phyloP scores from a whole-genome alignment of 148 eudicot genomes.

The Dysphania ambrosioides region DNA sequence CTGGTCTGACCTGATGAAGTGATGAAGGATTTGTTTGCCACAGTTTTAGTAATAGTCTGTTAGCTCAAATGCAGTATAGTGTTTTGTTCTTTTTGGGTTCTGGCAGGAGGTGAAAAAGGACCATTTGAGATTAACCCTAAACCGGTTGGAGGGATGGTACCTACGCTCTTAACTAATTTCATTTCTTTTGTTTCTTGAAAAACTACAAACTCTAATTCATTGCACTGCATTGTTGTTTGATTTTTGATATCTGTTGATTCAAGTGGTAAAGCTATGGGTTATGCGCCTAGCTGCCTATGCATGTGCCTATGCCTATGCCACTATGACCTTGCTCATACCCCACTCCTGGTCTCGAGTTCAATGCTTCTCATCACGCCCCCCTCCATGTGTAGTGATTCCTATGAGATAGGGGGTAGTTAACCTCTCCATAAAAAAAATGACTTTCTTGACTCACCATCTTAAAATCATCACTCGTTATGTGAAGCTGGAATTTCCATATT shows the following conservation, averaged over 20 bases:
- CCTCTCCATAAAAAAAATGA: not conserved
- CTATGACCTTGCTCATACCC: not conserved
- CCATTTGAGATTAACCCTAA: not conserved
- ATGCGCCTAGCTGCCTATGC: no score
- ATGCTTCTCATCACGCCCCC: not conserved
- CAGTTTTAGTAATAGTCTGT: no score
- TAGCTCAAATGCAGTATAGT: not conserved
- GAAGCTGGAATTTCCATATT: not conserved
- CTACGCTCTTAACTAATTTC: not conserved
- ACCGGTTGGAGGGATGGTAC: not conserved
- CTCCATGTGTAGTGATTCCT: not conserved
- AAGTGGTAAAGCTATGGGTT: not conserved
- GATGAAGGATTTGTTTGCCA: not conserved
- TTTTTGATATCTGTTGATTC: not conserved
- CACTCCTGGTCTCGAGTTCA: not conserved
- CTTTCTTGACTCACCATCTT: not conserved
- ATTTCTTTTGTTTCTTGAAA: not conserved
- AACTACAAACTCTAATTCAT: not conserved
- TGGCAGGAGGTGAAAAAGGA: not conserved
- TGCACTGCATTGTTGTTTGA: not conserved
- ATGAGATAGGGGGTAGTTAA: not conserved
- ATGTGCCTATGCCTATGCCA: not conserved
- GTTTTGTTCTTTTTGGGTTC: not conserved
- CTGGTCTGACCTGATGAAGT: not conserved
- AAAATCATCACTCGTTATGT: not conserved